Percentiles rank a stretch among this genome's conserved stretches.
phyloP scores from a whole-genome alignment of 1,284 basidiomycete species.

The Leccinum variabile region DNA sequence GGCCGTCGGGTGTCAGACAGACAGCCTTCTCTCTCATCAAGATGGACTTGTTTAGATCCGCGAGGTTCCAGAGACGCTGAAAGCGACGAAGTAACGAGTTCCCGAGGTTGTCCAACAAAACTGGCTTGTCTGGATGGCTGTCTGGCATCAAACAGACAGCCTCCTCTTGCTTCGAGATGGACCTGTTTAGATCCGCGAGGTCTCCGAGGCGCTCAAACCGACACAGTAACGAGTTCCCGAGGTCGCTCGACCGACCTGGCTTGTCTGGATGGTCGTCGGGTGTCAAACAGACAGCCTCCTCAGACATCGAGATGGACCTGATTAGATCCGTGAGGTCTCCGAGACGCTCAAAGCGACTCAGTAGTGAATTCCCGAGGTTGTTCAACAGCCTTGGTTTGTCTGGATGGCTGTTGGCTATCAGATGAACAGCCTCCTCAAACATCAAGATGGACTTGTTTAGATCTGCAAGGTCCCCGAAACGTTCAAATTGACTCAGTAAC shows the following conservation, averaged over 20 bases:
- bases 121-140: not conserved
- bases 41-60: not conserved
- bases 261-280: not conserved
- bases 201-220: not conserved
- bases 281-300: not conserved
- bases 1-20: not conserved
- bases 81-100: not conserved
- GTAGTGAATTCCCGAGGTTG: not conserved
- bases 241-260: not conserved
- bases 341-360: not conserved
- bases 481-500: not conserved
- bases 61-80: not conserved
- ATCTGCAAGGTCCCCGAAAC: not conserved
- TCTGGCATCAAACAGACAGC: not conserved
- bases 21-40: not conserved
- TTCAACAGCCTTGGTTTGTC: not conserved
- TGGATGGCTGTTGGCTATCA: not conserved
- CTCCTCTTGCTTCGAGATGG: not conserved
- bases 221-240: not conserved
- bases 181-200: not conserved
- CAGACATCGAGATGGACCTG: not conserved
- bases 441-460: not conserved
- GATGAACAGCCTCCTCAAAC: not conserved
- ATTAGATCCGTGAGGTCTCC: not conserved
- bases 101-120: not conserved